Evolutionary conservation across 768 basidiomycete species (phyloP), one percentile per base, ranked within the genome.

Genomic region (Austroboletus festivus): DNA sequence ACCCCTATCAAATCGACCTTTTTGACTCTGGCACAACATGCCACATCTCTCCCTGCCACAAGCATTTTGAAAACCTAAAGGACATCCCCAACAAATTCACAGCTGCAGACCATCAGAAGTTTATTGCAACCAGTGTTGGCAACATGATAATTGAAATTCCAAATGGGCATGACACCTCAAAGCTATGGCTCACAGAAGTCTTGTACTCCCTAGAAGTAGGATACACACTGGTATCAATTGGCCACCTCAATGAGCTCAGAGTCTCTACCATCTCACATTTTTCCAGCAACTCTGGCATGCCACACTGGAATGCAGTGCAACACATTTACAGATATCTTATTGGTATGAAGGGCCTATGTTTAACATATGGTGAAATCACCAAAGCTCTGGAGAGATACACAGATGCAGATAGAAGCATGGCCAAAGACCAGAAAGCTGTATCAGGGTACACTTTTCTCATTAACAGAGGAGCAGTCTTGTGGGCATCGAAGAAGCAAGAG

Each of bases 211-310:
- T 57, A 2, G 33, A 43, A 9, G 55, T 61, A 38, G 76, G 0
- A 47, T 72, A 15, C 68, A 78, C 51, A 77, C 66, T 59, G 51
- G 54, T 24, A 68, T 35, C 16, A n/a, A 35, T 35, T 15, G 16
- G 34, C 16, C 34, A 35, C 34, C 34, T 35, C 15, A 16, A 35
- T 35, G 34, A 7, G 5, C 5, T 15, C 5, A 15, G 34, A 6
- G 5, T 9, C 16, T 7, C 38, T 4, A 26, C 21, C 7, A 10
- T 38, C 2, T 7, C 4, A 0, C 34, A 41, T 18, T 42, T 46
- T 15, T 16, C 22, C 5, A 7, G 21, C 5, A 41, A 46, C 24
- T 34, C 40, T 4, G n/a, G 40, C 4, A 18, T 18, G n/a, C 21
- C 5, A 0, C 42, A 49, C 13, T 49, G 42, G 30, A 37, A 43